phyloP scores from a whole-genome alignment of 2,329 filamentous ascomycete species.

The Alternaria brassicicola region DNA sequence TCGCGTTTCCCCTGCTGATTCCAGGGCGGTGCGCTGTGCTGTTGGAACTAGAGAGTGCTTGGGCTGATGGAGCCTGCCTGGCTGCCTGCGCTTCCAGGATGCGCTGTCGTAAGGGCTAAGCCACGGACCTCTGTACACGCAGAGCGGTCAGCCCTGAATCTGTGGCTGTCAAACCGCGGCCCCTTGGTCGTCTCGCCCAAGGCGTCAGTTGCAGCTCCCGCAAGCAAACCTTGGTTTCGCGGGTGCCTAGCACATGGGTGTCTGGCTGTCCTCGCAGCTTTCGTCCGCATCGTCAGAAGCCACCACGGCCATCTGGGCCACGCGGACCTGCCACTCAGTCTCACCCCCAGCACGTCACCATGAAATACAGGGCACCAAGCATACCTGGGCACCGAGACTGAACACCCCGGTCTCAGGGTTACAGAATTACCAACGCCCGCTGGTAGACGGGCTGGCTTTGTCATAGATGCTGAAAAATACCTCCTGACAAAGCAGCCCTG shows the following conservation, averaged over 20 bases:
- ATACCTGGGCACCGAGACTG: conserved; percentile 3
- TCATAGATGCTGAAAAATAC: conserved; percentile 37
- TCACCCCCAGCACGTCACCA: conserved; percentile 12
- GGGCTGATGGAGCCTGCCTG: conserved; percentile 21
- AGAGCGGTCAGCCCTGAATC: conserved; percentile 35
- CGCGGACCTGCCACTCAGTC: conserved; percentile 1
- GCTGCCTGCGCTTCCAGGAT: conserved; percentile 25
- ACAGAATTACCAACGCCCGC: conserved; percentile 14
- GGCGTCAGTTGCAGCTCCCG: neutral
- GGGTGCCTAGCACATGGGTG: conserved; percentile 13
- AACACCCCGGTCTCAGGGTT: conserved; percentile 17
- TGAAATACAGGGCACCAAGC: conserved; percentile 12
- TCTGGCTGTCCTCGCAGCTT: conserved; percentile 16
- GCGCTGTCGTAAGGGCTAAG: conserved; percentile 35
- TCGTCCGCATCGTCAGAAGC: conserved; percentile 15
- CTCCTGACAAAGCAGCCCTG: conserved; percentile 32
- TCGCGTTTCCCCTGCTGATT: conserved; percentile 7
- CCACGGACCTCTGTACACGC: conserved; percentile 25
- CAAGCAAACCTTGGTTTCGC: conserved; percentile 12
- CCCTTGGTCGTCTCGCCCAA: conserved; percentile 22
- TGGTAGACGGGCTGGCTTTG: conserved; percentile 29
- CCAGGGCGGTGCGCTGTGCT: conserved; percentile 8
- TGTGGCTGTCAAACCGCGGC: conserved; percentile 33
- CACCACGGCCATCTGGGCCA: conserved; percentile 5
- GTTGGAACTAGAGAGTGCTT: conserved; percentile 14